These are phyloP conservation scores for Papilionanthe hybrid DNA, from an alignment of 116 monocot genomes.

Conservation along the genomic window DNA sequence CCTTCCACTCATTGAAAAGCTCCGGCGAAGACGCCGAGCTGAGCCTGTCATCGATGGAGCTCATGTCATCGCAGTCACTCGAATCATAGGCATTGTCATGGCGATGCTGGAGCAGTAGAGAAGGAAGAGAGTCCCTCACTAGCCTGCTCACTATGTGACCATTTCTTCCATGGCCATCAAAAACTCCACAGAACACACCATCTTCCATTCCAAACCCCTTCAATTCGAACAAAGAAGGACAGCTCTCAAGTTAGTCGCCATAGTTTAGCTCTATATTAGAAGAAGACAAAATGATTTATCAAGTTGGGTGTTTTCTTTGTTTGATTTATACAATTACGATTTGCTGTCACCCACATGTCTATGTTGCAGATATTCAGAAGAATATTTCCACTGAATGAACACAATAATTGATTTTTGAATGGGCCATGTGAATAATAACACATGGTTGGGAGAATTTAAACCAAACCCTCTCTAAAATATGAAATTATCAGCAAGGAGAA, in stretches of 20 bases:
- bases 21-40: constrained; percentile 32
- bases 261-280: background rate
- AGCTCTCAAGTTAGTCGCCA: background rate
- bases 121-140: constrained; percentile 73
- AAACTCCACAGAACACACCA: constrained; percentile 79
- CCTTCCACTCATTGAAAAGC: constrained; percentile 86
- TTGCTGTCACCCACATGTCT: constrained; percentile 2
- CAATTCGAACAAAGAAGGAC: background rate
- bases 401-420: background rate
- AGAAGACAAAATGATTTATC: background rate
- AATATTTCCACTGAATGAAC: background rate
- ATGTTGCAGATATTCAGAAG: background rate
- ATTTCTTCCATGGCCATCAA: constrained; percentile 85
- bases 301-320: background rate
- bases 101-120: constrained; percentile 50
- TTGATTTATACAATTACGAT: background rate
- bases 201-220: constrained; percentile 75
- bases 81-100: constrained; percentile 16
- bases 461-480: background rate
- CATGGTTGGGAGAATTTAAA: background rate
- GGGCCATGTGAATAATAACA: background rate
- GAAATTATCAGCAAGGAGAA: background rate
- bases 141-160: constrained; percentile 69
- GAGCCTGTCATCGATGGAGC: constrained; percentile 29
- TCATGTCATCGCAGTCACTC: constrained; percentile 24